Percentiles rank a stretch among this genome's conserved stretches.
These are phyloP conservation scores for Endoconidiophora laricicola DNA, from an alignment of 2,329 filamentous ascomycete genomes.

Conservation along the genomic window DNA sequence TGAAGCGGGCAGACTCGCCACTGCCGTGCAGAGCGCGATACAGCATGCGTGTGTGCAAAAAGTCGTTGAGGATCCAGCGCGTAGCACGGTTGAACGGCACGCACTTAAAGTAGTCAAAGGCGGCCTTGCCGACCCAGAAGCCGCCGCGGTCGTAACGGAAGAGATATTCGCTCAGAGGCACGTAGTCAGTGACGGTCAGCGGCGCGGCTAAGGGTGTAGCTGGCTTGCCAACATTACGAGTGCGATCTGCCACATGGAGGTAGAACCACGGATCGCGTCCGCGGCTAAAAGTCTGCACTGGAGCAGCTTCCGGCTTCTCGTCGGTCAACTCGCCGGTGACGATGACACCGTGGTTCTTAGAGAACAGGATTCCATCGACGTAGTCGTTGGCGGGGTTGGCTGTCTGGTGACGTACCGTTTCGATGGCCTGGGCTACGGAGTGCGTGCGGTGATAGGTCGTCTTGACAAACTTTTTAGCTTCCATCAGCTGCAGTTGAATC, in stretches of 20 bases:
- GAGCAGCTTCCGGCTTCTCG: constrained; percentile 23
- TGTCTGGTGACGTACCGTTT: constrained; percentile 32
- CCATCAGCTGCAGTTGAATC: constrained; percentile 45
- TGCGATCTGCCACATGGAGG: constrained; percentile 43
- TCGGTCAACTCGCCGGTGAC: constrained; percentile 47
- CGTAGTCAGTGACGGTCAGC: constrained; percentile 30
- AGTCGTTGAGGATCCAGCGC: constrained; percentile 54
- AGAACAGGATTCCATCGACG: constrained; percentile 56
- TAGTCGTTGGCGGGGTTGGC: constrained; percentile 40
- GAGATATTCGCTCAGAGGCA: constrained; percentile 55
- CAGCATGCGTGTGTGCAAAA: constrained; percentile 56
- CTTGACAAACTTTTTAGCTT: constrained; percentile 44
- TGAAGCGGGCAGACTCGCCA: constrained; percentile 45
- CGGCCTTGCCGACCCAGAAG: constrained; percentile 54
- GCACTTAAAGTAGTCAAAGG: constrained; percentile 48
- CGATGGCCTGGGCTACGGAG: constrained; percentile 31
- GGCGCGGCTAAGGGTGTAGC: constrained; percentile 10
- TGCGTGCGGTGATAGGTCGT: constrained; percentile 41
- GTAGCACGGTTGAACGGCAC: constrained; percentile 50
- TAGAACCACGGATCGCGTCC: constrained; percentile 62
- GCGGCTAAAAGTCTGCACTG: constrained; percentile 38
- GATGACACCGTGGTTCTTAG: constrained; percentile 44
- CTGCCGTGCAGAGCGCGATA: constrained; percentile 55
- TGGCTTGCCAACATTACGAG: constrained; percentile 16
- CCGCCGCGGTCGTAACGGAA: constrained; percentile 62